These are phyloP conservation scores for Penicillium arizonense DNA, from an alignment of 495 filamentous ascomycete species.

Conservation along the genomic window DNA sequence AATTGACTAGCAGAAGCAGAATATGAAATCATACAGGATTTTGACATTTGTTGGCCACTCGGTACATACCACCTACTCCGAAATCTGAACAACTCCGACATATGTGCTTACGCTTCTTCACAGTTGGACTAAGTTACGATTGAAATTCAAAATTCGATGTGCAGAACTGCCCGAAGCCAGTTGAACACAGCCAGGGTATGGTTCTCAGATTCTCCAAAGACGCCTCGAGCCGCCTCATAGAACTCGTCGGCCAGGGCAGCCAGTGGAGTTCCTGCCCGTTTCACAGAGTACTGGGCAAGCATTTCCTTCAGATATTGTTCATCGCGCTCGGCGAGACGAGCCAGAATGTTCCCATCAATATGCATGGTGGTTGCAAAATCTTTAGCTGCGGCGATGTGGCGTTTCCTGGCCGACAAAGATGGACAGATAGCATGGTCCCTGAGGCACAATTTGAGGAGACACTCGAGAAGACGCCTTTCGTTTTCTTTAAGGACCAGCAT, in stretches of 20 bases:
- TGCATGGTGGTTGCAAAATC: conserved; percentile 50
- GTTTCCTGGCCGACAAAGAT: conserved; percentile 27
- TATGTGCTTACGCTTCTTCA: neutral
- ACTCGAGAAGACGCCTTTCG: conserved; percentile 59
- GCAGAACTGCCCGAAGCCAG: conserved; percentile 33
- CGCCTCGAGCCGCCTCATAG: conserved; percentile 22
- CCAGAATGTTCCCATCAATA: conserved; percentile 66
- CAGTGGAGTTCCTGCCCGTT: too few relatives aligned
- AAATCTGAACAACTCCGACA: too few relatives aligned
- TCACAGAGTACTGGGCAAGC: conserved; percentile 12
- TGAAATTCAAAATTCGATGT: conserved; percentile 17
- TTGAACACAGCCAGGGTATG: conserved; percentile 24
- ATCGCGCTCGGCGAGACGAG: conserved; percentile 46
- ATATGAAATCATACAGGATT: too few relatives aligned
- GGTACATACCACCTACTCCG: too few relatives aligned
- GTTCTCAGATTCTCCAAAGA: conserved; percentile 19
- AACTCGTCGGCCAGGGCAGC: conserved; percentile 16
- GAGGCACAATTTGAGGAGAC: conserved; percentile 60
- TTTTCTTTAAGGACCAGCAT: conserved; percentile 54
- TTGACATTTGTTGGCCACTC: too few relatives aligned
- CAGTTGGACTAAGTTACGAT: neutral
- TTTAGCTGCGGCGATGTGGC: conserved; percentile 25
- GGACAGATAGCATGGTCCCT: conserved; percentile 39
- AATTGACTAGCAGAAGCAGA: too few relatives aligned
- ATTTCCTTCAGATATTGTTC: conserved; percentile 43